phyloP scores from a whole-genome alignment of 2,329 filamentous ascomycete species.

The Eutypella sp. region DNA sequence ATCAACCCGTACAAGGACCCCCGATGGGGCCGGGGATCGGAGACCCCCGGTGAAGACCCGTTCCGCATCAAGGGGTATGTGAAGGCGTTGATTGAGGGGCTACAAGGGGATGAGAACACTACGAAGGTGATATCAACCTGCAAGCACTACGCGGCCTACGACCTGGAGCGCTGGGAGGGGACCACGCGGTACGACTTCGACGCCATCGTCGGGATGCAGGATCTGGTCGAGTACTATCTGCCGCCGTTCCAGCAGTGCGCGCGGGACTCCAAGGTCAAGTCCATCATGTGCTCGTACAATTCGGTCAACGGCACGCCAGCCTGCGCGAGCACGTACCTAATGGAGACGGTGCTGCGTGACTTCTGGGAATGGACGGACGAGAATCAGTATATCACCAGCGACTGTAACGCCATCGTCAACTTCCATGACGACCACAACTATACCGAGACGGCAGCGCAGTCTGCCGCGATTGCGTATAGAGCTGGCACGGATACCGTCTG shows the following conservation, averaged over 20 bases:
- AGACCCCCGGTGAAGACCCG: conserved; percentile 26
- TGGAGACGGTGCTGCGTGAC: conserved; percentile 58
- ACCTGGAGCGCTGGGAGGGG: conserved; percentile 43
- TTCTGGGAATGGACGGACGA: conserved; percentile 60
- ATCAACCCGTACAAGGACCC: conserved; percentile 25
- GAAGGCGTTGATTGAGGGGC: conserved; percentile 46
- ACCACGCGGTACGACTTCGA: conserved; percentile 49
- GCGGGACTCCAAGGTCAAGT: conserved; percentile 50
- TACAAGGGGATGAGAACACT: conserved; percentile 35
- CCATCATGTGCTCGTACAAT: conserved; percentile 61
- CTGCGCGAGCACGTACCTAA: conserved; percentile 58
- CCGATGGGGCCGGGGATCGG: conserved; percentile 23
- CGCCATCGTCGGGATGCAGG: conserved; percentile 52
- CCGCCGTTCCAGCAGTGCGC: conserved; percentile 61
- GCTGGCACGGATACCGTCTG: conserved; percentile 33
- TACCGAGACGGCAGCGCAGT: conserved; percentile 29
- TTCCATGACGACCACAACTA: conserved; percentile 43
- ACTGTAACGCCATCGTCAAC: conserved; percentile 60
- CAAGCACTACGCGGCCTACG: conserved; percentile 57
- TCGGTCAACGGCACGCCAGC: conserved; percentile 61
- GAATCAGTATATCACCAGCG: conserved; percentile 58
- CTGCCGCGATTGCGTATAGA: conserved; percentile 27
- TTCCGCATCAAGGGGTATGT: conserved; percentile 47
- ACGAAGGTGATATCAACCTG: conserved; percentile 48
- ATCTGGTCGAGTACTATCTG: conserved; percentile 64